Conservation (phyloP, 2,329 filamentous ascomycete species). For the Exophiala xenobiotica region DNA sequence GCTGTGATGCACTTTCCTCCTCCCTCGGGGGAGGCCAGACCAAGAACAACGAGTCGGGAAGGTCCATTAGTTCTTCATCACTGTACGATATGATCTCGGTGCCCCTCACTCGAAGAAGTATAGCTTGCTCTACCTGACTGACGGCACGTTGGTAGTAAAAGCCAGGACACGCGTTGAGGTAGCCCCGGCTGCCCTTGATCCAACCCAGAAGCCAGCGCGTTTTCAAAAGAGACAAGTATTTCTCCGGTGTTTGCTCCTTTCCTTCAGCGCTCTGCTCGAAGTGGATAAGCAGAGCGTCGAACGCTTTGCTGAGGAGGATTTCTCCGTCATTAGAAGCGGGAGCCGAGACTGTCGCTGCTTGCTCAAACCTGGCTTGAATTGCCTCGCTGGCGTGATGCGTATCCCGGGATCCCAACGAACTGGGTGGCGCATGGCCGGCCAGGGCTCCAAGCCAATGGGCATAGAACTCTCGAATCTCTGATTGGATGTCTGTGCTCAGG, state of each 20-base stretch:
- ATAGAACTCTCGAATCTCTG: slow-evolving; percentile 5
- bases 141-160: slow-evolving; percentile 11
- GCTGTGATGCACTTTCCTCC: slow-evolving; percentile 2
- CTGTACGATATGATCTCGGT: slow-evolving; percentile 5
- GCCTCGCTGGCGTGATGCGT: not conserved
- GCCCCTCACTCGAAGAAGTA: not conserved
- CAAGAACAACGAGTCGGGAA: not conserved
- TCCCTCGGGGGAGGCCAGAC: slow-evolving; percentile 4
- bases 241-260: slow-evolving; percentile 5
- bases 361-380: slow-evolving; percentile 3
- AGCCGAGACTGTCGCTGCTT: not conserved
- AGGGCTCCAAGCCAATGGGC: slow-evolving; percentile 1
- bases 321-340: not conserved
- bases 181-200: slow-evolving; percentile 1
- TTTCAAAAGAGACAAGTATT: slow-evolving; percentile 9
- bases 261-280: slow-evolving; percentile 7
- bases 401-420: not conserved
- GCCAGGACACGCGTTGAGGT: slow-evolving; percentile 2
- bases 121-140: slow-evolving; percentile 8
- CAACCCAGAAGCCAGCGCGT: slow-evolving; percentile 6
- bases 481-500: slow-evolving; percentile 6
- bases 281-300: slow-evolving; percentile 4
- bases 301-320: slow-evolving; percentile 3
- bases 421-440: not conserved
- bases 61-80: not conserved